Conservation (phyloP, 176 grass and related monocot species). For the Raddia distichophylla region DNA sequence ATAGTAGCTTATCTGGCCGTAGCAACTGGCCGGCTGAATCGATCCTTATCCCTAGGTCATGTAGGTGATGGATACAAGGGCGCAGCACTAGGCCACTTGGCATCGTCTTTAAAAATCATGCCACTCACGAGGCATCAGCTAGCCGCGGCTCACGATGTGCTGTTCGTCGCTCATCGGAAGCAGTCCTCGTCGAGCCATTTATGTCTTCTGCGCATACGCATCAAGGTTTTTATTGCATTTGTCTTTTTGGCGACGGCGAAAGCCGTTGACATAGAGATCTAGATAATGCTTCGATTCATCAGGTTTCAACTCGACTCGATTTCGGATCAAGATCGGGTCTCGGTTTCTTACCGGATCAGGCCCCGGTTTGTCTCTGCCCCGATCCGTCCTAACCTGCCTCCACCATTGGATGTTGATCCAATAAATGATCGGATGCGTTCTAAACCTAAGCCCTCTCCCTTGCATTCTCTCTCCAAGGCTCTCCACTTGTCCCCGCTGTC, state of each 20-base stretch:
- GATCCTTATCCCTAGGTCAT: constrained; percentile 10
- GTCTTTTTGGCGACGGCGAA: background rate
- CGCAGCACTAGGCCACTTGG: background rate
- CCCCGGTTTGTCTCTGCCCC: too few relatives aligned
- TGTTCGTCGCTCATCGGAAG: background rate
- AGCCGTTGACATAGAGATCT: too few relatives aligned
- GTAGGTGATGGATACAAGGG: background rate
- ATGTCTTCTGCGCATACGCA: background rate
- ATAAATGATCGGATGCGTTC: too few relatives aligned
- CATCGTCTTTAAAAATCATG: background rate
- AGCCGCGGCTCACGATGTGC: background rate
- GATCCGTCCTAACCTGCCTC: too few relatives aligned
- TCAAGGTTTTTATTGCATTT: background rate
- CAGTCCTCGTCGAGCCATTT: background rate
- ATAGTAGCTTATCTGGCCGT: background rate
- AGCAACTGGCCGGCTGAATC: background rate
- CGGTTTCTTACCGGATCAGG: too few relatives aligned
- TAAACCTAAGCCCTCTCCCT: too few relatives aligned
- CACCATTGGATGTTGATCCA: too few relatives aligned
- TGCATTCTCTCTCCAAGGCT: too few relatives aligned
- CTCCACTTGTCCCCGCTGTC: too few relatives aligned
- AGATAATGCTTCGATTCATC: too few relatives aligned
- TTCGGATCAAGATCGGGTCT: too few relatives aligned
- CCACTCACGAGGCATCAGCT: background rate
- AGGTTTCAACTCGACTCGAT: too few relatives aligned